Base-by-base conservation (phyloP, 306 rosid genomes). In the Prunus mira region DNA sequence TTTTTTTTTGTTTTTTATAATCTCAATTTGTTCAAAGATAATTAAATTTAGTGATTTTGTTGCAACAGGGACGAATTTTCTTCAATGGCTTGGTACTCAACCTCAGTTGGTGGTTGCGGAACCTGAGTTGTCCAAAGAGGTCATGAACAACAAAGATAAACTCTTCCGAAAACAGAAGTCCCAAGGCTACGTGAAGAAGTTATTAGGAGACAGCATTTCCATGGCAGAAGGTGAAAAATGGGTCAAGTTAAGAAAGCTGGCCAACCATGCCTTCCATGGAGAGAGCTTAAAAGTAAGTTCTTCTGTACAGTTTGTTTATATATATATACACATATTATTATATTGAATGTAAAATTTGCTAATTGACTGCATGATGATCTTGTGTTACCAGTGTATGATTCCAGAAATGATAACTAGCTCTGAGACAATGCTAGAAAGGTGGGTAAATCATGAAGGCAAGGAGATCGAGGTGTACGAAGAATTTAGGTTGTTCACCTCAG, bases 251-350 rank as follows among this genome's bases (percentile, higher is more conserved):
- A 46, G 80, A 20, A 76, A 76, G 58, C 18, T 55, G 28, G 27
- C 63, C 14, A 57, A 22, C 63, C 63, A 56, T 9, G 62, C 62
- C 14, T 56, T 56, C 62, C 58, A 54, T 67, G 80, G 27, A 15
- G 80, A 76, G 46, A 76, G 72, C 72, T 68, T 76, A 15, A 67
- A 67, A 17, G 73, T 76, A 76, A 76, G 25, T 41, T 58, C 76
- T 38, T 38, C 43, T 0, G 8, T 24, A 11, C 5, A 50, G 55
- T 14, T 50, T 15, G 18, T 13, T 50, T 50, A 50, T 50, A 50
- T 50, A 49, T 49, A 50, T 49, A 14, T 5, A 32, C 7, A 5
- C 38, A 32, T 4, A 32, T 5, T 32, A 32, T 32, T 34, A 14
- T 15, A 50, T 12, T 50, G 7, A 50, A 50, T 6, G 19, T 14